phyloP scores from a whole-genome alignment of 2,329 filamentous ascomycete genomes.

The Hymenoscyphus fraxineus region DNA sequence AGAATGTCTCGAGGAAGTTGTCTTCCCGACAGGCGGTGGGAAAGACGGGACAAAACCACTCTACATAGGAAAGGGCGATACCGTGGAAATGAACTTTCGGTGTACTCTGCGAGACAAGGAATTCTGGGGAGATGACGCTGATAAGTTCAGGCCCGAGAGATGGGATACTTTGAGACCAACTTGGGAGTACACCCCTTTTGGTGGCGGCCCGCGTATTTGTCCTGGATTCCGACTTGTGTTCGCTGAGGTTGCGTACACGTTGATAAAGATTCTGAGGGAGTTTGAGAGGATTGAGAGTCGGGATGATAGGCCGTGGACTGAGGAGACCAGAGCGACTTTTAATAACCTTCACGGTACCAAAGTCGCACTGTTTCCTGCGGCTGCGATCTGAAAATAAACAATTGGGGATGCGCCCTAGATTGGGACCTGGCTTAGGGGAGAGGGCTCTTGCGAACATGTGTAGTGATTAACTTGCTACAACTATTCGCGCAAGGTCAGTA shows the following conservation, averaged over 20 bases:
- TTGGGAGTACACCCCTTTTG: constrained; percentile 3
- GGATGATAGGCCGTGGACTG: constrained; percentile 1
- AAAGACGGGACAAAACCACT: background rate
- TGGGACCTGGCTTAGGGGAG: too few relatives aligned
- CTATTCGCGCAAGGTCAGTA: too few relatives aligned
- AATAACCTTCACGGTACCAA: background rate
- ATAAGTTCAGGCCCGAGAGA: background rate
- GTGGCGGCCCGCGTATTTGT: constrained; percentile 3
- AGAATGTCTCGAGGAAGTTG: background rate
- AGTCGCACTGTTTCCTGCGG: background rate
- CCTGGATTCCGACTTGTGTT: background rate
- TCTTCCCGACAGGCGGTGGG: background rate
- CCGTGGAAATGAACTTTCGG: background rate
- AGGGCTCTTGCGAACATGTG: too few relatives aligned
- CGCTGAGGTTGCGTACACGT: background rate
- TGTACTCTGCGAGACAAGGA: background rate
- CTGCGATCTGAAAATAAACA: background rate
- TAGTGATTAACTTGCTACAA: too few relatives aligned
- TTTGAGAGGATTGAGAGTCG: constrained; percentile 3
- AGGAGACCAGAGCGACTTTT: background rate
- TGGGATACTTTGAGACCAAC: background rate
- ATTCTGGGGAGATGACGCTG: background rate
- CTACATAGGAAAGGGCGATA: background rate
- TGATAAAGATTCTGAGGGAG: background rate
- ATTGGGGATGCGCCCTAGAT: too few relatives aligned